phyloP scores from a whole-genome alignment of 345 rosid species.

The Euphorbia pulcherrima region DNA sequence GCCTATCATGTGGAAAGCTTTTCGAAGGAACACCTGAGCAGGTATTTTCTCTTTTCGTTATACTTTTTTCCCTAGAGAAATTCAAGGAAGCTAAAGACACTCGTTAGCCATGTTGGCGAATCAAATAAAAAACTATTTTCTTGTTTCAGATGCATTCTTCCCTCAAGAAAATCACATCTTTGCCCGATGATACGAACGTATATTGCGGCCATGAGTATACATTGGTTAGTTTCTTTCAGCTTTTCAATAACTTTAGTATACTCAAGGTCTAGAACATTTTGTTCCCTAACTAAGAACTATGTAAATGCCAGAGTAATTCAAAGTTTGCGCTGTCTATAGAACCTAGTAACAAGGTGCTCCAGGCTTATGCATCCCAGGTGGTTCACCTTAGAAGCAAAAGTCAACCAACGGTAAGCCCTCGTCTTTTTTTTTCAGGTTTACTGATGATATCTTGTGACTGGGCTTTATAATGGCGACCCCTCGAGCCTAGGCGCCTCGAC shows the following conservation, averaged over 20 bases:
- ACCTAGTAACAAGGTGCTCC: slow-evolving; percentile 82
- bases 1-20: slow-evolving; percentile 95
- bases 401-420: slow-evolving; percentile 62
- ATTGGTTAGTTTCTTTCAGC: slow-evolving; percentile 49
- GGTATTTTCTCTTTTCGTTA: slow-evolving; percentile 39
- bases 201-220: slow-evolving; percentile 95
- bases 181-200: slow-evolving; percentile 82
- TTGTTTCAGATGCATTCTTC: slow-evolving; percentile 79
- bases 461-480: neutral
- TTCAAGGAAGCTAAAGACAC: neutral
- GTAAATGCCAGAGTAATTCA: slow-evolving; percentile 60
- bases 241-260: neutral
- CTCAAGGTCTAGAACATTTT: slow-evolving; percentile 8
- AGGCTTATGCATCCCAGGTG: slow-evolving; percentile 68
- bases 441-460: neutral
- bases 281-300: slow-evolving; percentile 13
- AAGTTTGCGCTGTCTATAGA: slow-evolving; percentile 90
- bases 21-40: slow-evolving; percentile 87
- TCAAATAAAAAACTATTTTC: neutral
- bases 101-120: neutral
- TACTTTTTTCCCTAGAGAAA: neutral
- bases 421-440: neutral
- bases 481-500: too few relatives aligned
- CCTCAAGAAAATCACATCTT: slow-evolving; percentile 57
- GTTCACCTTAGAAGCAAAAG: slow-evolving; percentile 81